Conservation (phyloP, 2,329 filamentous ascomycete genomes). For the Pseudopithomyces maydicus region DNA sequence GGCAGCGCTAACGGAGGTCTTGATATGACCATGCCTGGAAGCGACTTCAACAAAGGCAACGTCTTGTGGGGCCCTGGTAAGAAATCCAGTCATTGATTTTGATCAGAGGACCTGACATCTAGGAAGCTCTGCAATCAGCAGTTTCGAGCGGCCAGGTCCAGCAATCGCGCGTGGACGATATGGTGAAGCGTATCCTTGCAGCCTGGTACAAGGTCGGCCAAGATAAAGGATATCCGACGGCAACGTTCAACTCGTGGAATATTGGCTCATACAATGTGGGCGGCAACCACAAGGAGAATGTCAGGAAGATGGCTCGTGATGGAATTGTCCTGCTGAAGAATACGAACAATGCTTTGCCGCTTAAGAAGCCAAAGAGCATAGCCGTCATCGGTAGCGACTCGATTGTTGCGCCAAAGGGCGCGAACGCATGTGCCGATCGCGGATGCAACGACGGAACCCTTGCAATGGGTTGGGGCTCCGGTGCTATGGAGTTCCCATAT, state of each 20-base stretch:
- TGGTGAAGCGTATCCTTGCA: slow-evolving; percentile 52
- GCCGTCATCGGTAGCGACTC: slow-evolving; percentile 76
- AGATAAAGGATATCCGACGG: slow-evolving; percentile 50
- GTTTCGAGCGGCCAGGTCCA: slow-evolving; percentile 54
- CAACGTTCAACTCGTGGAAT: slow-evolving; percentile 54
- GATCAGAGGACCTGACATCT: slow-evolving; percentile 11
- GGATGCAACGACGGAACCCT: slow-evolving; percentile 65
- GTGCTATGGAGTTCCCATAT: slow-evolving; percentile 55
- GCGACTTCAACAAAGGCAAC: slow-evolving; percentile 44
- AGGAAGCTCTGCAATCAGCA: slow-evolving; percentile 54
- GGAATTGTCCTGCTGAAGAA: slow-evolving; percentile 66
- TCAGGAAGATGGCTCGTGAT: slow-evolving; percentile 51
- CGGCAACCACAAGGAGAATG: slow-evolving; percentile 47
- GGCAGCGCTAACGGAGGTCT: slow-evolving; percentile 54
- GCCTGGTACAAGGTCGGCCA: slow-evolving; percentile 57
- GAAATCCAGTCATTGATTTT: neutral
- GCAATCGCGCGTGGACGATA: slow-evolving; percentile 48
- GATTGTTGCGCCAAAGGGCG: slow-evolving; percentile 72
- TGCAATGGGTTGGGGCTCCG: slow-evolving; percentile 72
- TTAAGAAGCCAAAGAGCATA: slow-evolving; percentile 69
- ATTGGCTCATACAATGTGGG: slow-evolving; percentile 46
- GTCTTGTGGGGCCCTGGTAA: slow-evolving; percentile 59
- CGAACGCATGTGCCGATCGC: slow-evolving; percentile 78
- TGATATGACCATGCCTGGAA: slow-evolving; percentile 65
- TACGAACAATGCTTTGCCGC: slow-evolving; percentile 68